Base-by-base conservation (phyloP, 306 rosid species). In the Pyrus pyrifolia region DNA sequence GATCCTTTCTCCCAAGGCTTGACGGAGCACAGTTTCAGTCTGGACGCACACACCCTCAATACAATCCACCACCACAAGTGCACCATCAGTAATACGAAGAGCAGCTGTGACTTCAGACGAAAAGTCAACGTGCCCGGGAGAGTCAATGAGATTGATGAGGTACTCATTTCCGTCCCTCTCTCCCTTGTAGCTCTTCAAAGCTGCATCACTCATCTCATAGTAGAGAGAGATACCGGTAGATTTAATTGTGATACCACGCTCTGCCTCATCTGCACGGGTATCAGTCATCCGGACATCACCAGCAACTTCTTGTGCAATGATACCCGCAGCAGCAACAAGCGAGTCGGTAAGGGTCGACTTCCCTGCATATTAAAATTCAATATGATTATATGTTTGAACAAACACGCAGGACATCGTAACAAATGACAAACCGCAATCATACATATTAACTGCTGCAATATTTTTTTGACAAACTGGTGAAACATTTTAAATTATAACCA, bases 231-330 rank as follows among this genome's bases (percentile, higher is more conserved):
- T 94, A 38, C 97, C 98, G 0, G 98, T 94, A 1, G 97, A 94
- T 79, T 94, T 94, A 2, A 94, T 94, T 19, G 98, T 94, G 29
- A 94, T 91, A 74, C 98, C 98, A 78, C 98, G 94, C 78, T 91
- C 97, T 31, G 98, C 98, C 89, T 94, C 98, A 78, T 94, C 98
- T 0, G 83, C 83, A 21, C 98, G 96, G 52, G 97, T 94, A 76
- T 94, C 98, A 0, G 93, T 94, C 97, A 94, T 94, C 15, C 98
- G 87, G 6, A 94, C 98, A 87, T 94, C 97, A 72, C 98, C 97
- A 6, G 98, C 98, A 60, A 81, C 90, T 71, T 94, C 96, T 71
- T 91, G 97, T 2, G 97, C 97, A 57, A 94, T 91, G 81, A 94
- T 94, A 22, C 98, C 98, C 5, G 97, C 98, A 66, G 98, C 98